Evolutionary conservation across 192 early-diverging fungal species (phyloP).

Genomic region (Rhizophagus sp.): DNA sequence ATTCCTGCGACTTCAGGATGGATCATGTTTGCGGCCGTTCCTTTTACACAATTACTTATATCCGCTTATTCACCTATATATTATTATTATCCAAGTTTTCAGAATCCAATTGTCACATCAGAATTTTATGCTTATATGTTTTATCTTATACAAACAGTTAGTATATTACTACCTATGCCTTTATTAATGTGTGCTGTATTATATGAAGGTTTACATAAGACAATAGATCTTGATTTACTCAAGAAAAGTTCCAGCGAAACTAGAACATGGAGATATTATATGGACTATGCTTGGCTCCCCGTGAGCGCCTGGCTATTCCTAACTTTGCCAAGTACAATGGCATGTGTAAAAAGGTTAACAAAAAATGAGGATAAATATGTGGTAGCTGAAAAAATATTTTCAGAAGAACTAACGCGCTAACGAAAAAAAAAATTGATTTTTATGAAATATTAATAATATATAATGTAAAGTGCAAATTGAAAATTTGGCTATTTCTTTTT

Average conservation of each 20-base stretch:
- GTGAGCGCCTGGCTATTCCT: slow-evolving; percentile 52
- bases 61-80: slow-evolving; percentile 19
- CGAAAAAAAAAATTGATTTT: background rate
- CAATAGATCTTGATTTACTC: slow-evolving; percentile 44
- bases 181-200: slow-evolving; percentile 41
- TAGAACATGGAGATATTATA: slow-evolving; percentile 38
- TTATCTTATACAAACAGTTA: slow-evolving; percentile 42
- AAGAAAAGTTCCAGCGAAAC: slow-evolving; percentile 39
- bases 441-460: too few relatives aligned
- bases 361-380: slow-evolving; percentile 41
- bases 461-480: too few relatives aligned
- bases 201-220: slow-evolving; percentile 48
- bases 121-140: slow-evolving; percentile 44
- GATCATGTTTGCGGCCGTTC: slow-evolving; percentile 55
- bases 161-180: slow-evolving; percentile 46
- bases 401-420: background rate
- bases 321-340: slow-evolving; percentile 51
- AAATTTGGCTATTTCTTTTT: background rate
- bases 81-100: slow-evolving; percentile 18
- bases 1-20: slow-evolving; percentile 54
- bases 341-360: slow-evolving; percentile 42
- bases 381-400: slow-evolving; percentile 44
- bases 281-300: slow-evolving; percentile 46
- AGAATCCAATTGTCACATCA: slow-evolving; percentile 43
- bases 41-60: slow-evolving; percentile 46